phyloP scores from a whole-genome alignment of 1,284 basidiomycete genomes.

The Cystobasidiaceae sp. region DNA sequence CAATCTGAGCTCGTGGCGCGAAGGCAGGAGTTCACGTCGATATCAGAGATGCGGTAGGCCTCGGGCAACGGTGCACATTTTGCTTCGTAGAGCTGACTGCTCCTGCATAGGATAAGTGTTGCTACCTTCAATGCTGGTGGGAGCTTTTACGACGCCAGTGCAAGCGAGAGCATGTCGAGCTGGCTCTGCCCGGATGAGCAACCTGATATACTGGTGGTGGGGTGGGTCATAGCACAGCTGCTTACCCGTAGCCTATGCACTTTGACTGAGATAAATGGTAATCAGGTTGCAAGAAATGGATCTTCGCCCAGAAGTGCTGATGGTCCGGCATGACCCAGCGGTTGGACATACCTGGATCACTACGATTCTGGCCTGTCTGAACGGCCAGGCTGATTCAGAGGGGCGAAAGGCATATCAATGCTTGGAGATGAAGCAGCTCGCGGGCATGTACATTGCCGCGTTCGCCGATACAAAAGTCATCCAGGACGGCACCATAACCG shows the following conservation, averaged over 20 bases:
- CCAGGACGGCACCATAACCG: slow-evolving; percentile 53
- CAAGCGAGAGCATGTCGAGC: background rate
- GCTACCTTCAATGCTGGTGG: slow-evolving; percentile 25
- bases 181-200: slow-evolving; percentile 20
- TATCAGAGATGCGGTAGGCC: background rate
- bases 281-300: slow-evolving; percentile 41
- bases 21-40: background rate
- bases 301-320: slow-evolving; percentile 36
- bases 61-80: background rate
- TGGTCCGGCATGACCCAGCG: slow-evolving; percentile 36
- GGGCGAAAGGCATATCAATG: background rate
- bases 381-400: background rate
- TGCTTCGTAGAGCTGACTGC: background rate
- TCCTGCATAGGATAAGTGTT: background rate
- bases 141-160: slow-evolving; percentile 13
- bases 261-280: background rate
- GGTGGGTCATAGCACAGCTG: background rate
- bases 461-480: slow-evolving; percentile 56
- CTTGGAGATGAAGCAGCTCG: slow-evolving; percentile 79
- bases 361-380: slow-evolving; percentile 28
- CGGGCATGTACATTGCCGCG: slow-evolving; percentile 82
- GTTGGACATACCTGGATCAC: slow-evolving; percentile 37
- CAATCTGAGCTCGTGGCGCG: background rate
- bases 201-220: slow-evolving; percentile 27
- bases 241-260: background rate